Percentiles rank a stretch among this genome's conserved stretches.
These are phyloP conservation scores for Lomentospora prolificans DNA, from an alignment of 2,329 filamentous ascomycete genomes.

Conservation along the genomic window DNA sequence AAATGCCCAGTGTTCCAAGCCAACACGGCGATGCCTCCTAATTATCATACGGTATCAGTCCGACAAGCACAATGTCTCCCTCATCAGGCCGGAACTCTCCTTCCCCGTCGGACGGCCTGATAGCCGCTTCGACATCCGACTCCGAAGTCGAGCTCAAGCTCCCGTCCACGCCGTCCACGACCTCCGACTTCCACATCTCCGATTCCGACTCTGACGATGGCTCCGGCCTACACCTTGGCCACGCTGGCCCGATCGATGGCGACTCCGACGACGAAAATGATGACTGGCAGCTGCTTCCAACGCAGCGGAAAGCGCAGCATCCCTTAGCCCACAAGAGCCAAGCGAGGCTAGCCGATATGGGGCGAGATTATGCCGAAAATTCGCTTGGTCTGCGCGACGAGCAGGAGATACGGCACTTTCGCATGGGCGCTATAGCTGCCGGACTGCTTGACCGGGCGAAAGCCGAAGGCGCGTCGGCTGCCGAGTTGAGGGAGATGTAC, in stretches of 20 bases:
- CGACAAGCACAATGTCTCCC: background rate
- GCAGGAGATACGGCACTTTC: slow-evolving; percentile 2
- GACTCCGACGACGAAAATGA: slow-evolving; percentile 6
- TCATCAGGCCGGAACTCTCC: background rate
- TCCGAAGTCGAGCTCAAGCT: background rate
- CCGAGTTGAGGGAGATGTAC: background rate
- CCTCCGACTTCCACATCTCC: background rate
- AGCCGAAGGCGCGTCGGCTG: background rate
- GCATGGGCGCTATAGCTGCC: background rate
- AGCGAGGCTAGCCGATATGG: slow-evolving; percentile 2
- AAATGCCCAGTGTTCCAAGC: background rate
- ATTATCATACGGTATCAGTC: background rate
- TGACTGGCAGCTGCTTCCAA: slow-evolving; percentile 4
- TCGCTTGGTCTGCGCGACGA: slow-evolving; percentile 2
- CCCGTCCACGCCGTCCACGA: background rate
- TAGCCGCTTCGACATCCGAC: background rate
- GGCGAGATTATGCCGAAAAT: background rate
- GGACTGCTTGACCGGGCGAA: slow-evolving; percentile 2
- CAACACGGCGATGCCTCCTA: background rate
- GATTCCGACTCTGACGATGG: background rate
- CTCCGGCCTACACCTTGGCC: background rate
- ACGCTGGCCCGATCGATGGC: background rate
- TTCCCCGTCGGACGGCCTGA: background rate
- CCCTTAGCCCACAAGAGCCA: background rate
- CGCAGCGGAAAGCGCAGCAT: background rate